Percentiles rank a stretch among this genome's conserved stretches.
phyloP scores from a whole-genome alignment of 108 stramenopile species.

The Bacterosira constricta region DNA sequence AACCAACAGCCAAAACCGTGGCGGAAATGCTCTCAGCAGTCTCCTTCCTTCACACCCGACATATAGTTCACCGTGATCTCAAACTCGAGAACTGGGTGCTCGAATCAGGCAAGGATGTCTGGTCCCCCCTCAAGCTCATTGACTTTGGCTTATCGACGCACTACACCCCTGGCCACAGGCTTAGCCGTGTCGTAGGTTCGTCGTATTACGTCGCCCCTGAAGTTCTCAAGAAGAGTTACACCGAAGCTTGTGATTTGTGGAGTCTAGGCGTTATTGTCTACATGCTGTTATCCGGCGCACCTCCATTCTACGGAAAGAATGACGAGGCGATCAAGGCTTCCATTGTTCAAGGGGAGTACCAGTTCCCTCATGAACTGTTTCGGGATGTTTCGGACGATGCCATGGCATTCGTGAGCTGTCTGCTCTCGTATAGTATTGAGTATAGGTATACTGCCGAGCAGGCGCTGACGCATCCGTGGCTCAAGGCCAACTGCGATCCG shows the following conservation, averaged over 20 bases:
- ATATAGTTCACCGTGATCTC: conserved; percentile 91
- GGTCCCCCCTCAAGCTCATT: conserved; percentile 91
- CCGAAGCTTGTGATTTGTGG: conserved; percentile 96
- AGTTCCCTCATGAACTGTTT: conserved; percentile 88
- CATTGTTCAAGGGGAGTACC: conserved; percentile 88
- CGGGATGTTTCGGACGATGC: conserved; percentile 90
- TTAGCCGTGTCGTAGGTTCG: conserved; percentile 91
- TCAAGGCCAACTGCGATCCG: conserved; percentile 79
- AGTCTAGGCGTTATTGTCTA: conserved; percentile 93
- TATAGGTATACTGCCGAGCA: conserved; percentile 90
- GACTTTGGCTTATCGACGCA: conserved; percentile 96
- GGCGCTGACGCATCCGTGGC: conserved; percentile 89
- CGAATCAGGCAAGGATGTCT: conserved; percentile 89
- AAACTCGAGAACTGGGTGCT: conserved; percentile 96
- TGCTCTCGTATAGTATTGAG: conserved; percentile 83
- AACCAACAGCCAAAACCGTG: conserved; percentile 83
- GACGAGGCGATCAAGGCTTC: conserved; percentile 89
- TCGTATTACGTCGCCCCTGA: conserved; percentile 98
- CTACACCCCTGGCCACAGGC: conserved; percentile 84
- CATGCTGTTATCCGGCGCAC: conserved; percentile 91
- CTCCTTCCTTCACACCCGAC: conserved; percentile 90
- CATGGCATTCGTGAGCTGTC: conserved; percentile 88
- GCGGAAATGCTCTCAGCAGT: conserved; percentile 94
- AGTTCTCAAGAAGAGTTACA: conserved; percentile 96
- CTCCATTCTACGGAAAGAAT: conserved; percentile 92